These are phyloP conservation scores for Metschnikowia aberdeeniae DNA, from an alignment of 805 yeast genomes.

Conservation along the genomic window DNA sequence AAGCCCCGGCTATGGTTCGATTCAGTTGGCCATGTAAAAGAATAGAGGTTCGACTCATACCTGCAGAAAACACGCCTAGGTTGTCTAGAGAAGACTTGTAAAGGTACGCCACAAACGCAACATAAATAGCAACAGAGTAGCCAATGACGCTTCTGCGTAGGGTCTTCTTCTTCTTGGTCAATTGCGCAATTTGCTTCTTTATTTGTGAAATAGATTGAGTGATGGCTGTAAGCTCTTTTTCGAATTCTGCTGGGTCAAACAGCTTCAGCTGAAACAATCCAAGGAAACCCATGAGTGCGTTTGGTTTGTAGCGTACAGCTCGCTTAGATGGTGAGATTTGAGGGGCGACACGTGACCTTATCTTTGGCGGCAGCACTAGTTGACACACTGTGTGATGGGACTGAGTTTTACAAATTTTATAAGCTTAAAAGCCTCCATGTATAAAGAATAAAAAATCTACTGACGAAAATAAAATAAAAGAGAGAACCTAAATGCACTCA, in stretches of 20 bases:
- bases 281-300: slow-evolving; percentile 14
- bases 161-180: slow-evolving; percentile 16
- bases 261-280: slow-evolving; percentile 18
- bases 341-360: slow-evolving; percentile 2
- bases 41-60: slow-evolving; percentile 19
- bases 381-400: no score
- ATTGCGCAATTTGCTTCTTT: slow-evolving; percentile 21
- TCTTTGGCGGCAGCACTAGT: not conserved
- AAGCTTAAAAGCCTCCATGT: no score
- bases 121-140: slow-evolving; percentile 21
- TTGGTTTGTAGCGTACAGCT: not conserved
- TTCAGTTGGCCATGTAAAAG: slow-evolving; percentile 26
- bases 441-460: no score
- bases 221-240: slow-evolving; percentile 37
- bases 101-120: slow-evolving; percentile 20
- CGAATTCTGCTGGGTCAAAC: slow-evolving; percentile 43
- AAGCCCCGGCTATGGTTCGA: slow-evolving; percentile 16
- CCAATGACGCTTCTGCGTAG: slow-evolving; percentile 16
- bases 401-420: no score
- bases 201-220: slow-evolving; percentile 31
- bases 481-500: no score
- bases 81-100: slow-evolving; percentile 15
- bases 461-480: no score
- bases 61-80: slow-evolving; percentile 12
- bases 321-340: not conserved